These are phyloP conservation scores for Coemansia sp. DNA, from an alignment of 192 early-diverging fungal genomes.

Conservation along the genomic window DNA sequence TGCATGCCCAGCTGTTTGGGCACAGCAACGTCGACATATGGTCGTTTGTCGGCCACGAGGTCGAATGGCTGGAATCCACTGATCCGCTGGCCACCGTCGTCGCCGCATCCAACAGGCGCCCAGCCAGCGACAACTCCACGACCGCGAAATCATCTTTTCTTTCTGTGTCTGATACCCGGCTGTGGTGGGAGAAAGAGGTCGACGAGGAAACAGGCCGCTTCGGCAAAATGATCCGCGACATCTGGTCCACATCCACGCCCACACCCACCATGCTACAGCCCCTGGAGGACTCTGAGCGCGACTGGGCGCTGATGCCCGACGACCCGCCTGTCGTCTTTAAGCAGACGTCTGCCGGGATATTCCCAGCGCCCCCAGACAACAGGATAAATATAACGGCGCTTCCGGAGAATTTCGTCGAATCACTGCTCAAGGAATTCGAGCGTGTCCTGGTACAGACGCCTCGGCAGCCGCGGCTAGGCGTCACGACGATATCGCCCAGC, in stretches of 20 bases:
- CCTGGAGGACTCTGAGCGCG: not conserved
- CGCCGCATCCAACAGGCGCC: not conserved
- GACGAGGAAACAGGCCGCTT: conserved; percentile 43
- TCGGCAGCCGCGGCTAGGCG: conserved; percentile 17
- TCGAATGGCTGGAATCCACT: conserved; percentile 16
- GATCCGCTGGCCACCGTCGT: not conserved
- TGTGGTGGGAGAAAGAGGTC: conserved; percentile 41
- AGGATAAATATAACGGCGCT: not conserved
- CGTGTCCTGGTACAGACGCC: conserved; percentile 21
- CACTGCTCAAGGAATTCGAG: conserved; percentile 35
- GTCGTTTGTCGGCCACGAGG: conserved; percentile 55
- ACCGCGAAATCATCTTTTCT: no score
- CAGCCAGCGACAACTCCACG: no score
- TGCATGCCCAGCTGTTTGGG: conserved; percentile 66
- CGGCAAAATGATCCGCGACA: conserved; percentile 30
- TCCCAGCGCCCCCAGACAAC: not conserved
- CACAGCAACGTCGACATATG: conserved; percentile 74
- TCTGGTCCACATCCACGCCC: conserved; percentile 37
- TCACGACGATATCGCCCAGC: conserved; percentile 59
- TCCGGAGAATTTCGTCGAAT: conserved; percentile 37
- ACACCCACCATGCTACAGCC: not conserved
- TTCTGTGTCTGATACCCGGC: conserved; percentile 7
- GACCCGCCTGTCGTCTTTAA: conserved; percentile 12
- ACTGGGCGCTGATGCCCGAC: conserved; percentile 39
- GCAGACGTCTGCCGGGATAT: no score